Evolutionary conservation across 106 monocot genomes (phyloP).

Genomic region (Agapanthus africanus): DNA sequence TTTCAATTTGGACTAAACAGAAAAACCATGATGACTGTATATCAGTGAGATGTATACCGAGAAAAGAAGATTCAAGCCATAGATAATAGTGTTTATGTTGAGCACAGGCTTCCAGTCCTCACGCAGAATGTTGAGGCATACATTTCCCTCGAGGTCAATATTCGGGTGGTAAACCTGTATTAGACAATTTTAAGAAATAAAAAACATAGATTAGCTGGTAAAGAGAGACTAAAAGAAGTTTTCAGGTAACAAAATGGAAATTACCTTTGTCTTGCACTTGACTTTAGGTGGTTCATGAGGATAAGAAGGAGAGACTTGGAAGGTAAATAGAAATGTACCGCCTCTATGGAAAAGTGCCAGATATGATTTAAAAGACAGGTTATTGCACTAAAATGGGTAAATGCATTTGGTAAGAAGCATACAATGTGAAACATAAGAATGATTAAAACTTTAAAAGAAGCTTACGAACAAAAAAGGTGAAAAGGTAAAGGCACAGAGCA

Average conservation of each 20-base stretch:
- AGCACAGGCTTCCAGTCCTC: slow-evolving; percentile 99
- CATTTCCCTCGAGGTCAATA: slow-evolving; percentile 96
- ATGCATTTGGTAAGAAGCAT: not conserved
- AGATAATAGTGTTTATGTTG: slow-evolving; percentile 86
- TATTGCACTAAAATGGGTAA: not conserved
- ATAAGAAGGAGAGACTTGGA: slow-evolving; percentile 75
- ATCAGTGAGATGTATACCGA: slow-evolving; percentile 33
- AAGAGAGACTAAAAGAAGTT: not conserved
- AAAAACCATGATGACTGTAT: not conserved
- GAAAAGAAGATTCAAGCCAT: slow-evolving; percentile 91
- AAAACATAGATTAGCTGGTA: not conserved
- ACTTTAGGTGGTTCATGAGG: slow-evolving; percentile 95
- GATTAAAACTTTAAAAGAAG: not conserved
- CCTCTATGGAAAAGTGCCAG: slow-evolving; percentile 27
- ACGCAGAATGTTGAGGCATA: slow-evolving; percentile 94
- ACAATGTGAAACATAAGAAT: not conserved
- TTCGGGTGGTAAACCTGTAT: slow-evolving; percentile 92
- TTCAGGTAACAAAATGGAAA: not conserved
- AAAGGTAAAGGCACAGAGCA: not conserved
- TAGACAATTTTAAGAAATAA: not conserved
- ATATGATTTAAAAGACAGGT: not conserved
- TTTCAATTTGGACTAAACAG: not conserved
- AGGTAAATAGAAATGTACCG: slow-evolving; percentile 71
- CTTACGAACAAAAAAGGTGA: not conserved
- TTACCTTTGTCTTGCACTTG: slow-evolving; percentile 97